A percentile compares a stretch with the other conserved stretches of the same genome.
Conservation (phyloP, 2,329 filamentous ascomycete genomes). For the Verruconis gallopava region DNA sequence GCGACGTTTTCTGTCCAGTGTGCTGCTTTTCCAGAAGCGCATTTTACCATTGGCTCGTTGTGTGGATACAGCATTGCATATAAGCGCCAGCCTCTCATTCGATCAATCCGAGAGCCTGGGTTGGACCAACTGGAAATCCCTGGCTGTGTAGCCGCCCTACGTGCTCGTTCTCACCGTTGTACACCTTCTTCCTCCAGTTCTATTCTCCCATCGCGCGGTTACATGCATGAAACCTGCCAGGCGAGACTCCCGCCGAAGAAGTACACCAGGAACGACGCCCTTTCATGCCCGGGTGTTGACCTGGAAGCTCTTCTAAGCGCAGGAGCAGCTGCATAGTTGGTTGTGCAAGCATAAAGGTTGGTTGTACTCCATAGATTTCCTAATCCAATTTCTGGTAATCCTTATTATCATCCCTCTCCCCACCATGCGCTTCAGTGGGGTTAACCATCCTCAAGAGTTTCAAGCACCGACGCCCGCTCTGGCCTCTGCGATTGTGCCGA, state of each 20-base stretch:
- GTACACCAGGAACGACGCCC: constrained; percentile 25
- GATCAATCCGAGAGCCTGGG: constrained; percentile 3
- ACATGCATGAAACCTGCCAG: constrained; percentile 28
- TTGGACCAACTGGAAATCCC: not conserved
- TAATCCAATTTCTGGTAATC: constrained; percentile 7
- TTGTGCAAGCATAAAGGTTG: constrained; percentile 4
- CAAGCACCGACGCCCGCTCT: not conserved
- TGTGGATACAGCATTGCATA: constrained; percentile 1
- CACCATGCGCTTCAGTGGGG: constrained; percentile 6
- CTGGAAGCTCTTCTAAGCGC: constrained; percentile 8
- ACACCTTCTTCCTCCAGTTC: constrained; percentile 14
- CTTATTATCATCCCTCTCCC: constrained; percentile 6
- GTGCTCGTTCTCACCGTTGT: constrained; percentile 21
- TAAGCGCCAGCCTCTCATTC: constrained; percentile 11
- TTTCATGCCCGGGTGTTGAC: constrained; percentile 19
- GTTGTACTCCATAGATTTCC: constrained; percentile 5
- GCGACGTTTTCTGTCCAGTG: too few relatives aligned
- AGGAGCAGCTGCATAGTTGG: constrained; percentile 5
- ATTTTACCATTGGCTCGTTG: not conserved
- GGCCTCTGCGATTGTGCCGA: not conserved
- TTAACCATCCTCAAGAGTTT: constrained; percentile 1
- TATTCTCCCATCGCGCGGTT: constrained; percentile 23
- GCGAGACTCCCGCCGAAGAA: constrained; percentile 22
- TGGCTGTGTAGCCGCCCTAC: constrained; percentile 3
- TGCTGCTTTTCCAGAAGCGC: not conserved